Evolutionary conservation across 805 yeast genomes (phyloP), one percentile per base, ranked within the genome.

Genomic region (Zygoascus flipseniorum): DNA sequence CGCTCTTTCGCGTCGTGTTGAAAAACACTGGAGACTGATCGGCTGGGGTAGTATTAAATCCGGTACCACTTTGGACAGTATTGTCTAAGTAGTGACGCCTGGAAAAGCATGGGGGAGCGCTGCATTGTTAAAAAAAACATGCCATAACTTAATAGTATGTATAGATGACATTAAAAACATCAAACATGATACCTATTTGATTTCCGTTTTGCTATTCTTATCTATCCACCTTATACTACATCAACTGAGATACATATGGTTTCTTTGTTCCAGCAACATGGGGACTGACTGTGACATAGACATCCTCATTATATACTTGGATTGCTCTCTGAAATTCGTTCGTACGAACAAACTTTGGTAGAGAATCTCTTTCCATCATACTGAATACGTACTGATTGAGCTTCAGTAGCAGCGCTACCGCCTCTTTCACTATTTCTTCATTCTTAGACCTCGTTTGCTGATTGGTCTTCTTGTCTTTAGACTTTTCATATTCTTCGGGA

Each of bases 11-110:
- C 87, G 99, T 80, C 90, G 99, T 81, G 93, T 93, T 65, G 99
- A 93, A 71, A 92, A 92, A 82, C 99, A 93, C 73, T 93, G 97
- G 96, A 93, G 99, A 80, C 80, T 93, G 71, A 93, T 93, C 75
- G 99, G 99, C 65, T 93, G 99, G 99, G 99, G 99, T 64, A 89
- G 96, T 50, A 92, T 90, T 70, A 86, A 86, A 75, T 89, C 87
- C 74, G 97, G 97, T 74, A 85, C 60, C 51, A 62, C 61, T 26
- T 44, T 60, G 26, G 47, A 48, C 32, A 65, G 64, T 14, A 58
- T 56, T 11, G 55, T 52, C 42, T 59, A 56, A 46, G 31, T 19
- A 11, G 16, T 35, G 8, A 11, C 39, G 28, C 6, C 28, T 23
- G 28, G 28, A 23, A 35, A 35, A 35, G 39, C 39, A 35, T 35